Conservation (phyloP, 1,284 basidiomycete genomes). For the Cutaneotrichosporon sp. region DNA sequence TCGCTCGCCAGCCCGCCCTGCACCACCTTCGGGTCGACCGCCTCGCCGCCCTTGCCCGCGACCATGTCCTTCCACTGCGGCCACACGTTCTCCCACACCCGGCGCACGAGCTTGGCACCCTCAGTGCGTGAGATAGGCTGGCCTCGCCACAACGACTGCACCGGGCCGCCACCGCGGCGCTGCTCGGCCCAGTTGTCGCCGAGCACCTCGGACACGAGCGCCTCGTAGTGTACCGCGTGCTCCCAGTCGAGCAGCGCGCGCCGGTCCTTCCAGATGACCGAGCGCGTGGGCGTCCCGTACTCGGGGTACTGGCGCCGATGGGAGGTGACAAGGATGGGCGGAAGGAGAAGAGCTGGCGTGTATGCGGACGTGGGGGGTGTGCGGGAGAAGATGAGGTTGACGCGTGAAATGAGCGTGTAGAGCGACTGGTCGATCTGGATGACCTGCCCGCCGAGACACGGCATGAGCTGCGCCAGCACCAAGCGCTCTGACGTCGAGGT, state of each 20-base stretch:
- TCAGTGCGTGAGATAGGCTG: constrained; percentile 42
- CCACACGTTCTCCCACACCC: constrained; percentile 57
- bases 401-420: constrained; percentile 66
- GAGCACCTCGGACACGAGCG: constrained; percentile 65
- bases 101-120: constrained; percentile 52
- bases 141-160: constrained; percentile 19
- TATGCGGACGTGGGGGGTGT: constrained; percentile 58
- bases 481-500: constrained; percentile 33
- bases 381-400: constrained; percentile 87
- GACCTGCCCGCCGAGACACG: constrained; percentile 39
- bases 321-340: constrained; percentile 72
- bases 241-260: constrained; percentile 77
- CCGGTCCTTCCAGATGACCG: constrained; percentile 72
- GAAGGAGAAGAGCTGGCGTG: constrained; percentile 60
- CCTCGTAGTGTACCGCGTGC: constrained; percentile 70
- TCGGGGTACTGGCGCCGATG: constrained; percentile 76
- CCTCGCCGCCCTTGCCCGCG: constrained; percentile 36
- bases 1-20: constrained; percentile 57
- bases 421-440: constrained; percentile 44
- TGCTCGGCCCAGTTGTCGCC: constrained; percentile 51
- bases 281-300: constrained; percentile 66
- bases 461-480: constrained; percentile 36
- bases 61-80: constrained; percentile 60
- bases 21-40: constrained; percentile 48
- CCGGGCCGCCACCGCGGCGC: constrained; percentile 51